These are phyloP conservation scores for Cercospora sp. DNA, from an alignment of 2,329 filamentous ascomycete species.

Conservation along the genomic window DNA sequence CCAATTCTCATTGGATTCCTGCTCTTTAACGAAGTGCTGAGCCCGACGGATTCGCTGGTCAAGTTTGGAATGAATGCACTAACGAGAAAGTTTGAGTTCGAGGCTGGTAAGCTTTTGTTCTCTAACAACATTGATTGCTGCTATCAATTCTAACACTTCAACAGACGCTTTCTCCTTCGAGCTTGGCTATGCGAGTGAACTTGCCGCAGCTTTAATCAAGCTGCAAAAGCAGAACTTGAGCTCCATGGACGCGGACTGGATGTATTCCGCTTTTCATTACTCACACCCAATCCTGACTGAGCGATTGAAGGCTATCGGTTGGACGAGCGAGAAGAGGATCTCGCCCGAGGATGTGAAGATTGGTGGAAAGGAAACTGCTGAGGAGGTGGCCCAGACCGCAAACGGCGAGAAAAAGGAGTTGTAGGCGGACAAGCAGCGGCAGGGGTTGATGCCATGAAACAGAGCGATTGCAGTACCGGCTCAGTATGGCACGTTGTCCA, in stretches of 20 bases:
- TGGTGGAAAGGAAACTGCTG: conserved; percentile 16
- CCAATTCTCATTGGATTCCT: conserved; percentile 98
- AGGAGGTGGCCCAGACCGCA: background rate
- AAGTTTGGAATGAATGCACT: conserved; percentile 96
- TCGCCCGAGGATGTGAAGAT: conserved; percentile 45
- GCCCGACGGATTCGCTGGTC: conserved; percentile 90
- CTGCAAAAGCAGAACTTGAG: conserved; percentile 97
- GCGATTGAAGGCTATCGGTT: conserved; percentile 85
- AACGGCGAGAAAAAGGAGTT: conserved; percentile 20
- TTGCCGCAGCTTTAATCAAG: conserved; percentile 88
- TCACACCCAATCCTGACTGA: conserved; percentile 96
- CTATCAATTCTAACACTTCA: conserved; percentile 10
- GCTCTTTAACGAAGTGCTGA: conserved; percentile 93
- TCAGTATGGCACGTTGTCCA: background rate
- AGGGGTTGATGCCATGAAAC: background rate
- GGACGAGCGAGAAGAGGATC: conserved; percentile 67
- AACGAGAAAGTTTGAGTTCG: conserved; percentile 91
- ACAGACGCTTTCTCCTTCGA: conserved; percentile 78
- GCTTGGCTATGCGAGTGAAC: conserved; percentile 79
- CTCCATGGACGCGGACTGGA: conserved; percentile 97
- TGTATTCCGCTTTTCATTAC: conserved; percentile 98
- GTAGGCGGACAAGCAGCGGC: background rate
- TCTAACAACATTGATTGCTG: background rate
- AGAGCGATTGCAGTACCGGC: background rate
- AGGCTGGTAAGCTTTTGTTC: conserved; percentile 64